Conservation (phyloP, 331 rosid species). For the Quercus lobata region DNA sequence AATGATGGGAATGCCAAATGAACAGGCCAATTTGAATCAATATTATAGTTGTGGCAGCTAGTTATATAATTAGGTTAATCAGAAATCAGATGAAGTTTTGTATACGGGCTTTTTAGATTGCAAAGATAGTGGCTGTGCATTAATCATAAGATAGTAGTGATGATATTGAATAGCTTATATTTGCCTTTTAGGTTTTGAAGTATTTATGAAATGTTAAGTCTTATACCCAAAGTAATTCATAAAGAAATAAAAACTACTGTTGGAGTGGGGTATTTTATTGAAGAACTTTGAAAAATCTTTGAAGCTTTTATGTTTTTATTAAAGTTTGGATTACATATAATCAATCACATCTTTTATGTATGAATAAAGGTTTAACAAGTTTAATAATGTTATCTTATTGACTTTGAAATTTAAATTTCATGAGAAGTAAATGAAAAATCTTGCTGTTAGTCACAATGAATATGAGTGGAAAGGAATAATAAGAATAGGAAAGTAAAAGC, state of each 20-base stretch:
- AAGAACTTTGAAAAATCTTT: background rate
- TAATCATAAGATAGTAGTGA: background rate
- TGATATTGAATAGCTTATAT: background rate
- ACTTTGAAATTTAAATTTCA: background rate
- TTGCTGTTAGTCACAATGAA: background rate
- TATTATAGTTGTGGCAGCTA: background rate
- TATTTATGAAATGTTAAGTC: background rate
- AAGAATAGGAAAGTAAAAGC: background rate
- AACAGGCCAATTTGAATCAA: background rate
- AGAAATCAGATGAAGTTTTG: background rate
- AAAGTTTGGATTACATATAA: conserved; percentile 1
- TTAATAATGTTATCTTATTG: background rate
- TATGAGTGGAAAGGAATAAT: background rate
- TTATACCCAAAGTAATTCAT: too few species aligned
- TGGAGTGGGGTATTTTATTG: background rate
- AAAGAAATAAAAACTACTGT: background rate
- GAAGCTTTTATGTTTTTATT: background rate
- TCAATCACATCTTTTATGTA: background rate
- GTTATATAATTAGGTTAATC: background rate
- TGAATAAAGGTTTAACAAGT: background rate
- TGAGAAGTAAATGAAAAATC: background rate
- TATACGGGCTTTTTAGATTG: background rate
- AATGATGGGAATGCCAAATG: background rate
- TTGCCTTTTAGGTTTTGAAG: background rate
- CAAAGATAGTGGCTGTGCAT: too few species aligned